Base-by-base conservation (phyloP, 257 asterid genomes). In the Solanum chiquidenum region DNA sequence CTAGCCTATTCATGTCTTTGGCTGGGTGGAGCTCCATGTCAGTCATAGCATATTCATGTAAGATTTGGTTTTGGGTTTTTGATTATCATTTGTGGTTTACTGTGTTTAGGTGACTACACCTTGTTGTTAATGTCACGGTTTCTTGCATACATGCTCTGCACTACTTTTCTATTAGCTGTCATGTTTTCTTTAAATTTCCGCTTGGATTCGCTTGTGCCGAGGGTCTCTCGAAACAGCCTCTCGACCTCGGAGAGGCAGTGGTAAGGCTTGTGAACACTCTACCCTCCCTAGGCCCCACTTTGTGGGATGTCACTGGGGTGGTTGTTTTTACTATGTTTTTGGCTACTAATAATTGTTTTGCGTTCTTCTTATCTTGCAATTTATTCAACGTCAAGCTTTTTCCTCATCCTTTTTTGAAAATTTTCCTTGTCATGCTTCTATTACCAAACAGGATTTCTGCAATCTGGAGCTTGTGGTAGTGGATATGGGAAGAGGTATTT, bases 401-500 rank as follows among this genome's bases (percentile, higher is more conserved):
- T 84, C 80, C 88, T 87, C 85, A 88, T 87, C 73, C 82, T 40
- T 34, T 49, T 72, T 40, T 18, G 86, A 74, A 29, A 35, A 29
- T 60, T 76, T 91, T 75, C 38, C 44, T 34, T 88, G 84, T 86
- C 88, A 72, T 90, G 83, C 86, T 82, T 82, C 69, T 25, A 49
- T 82, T 82, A 29, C 29, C 31, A 31, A 82, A 80, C 96, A 97
- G 99, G 98, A 92, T 64, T 35, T 85, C 89, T 95, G 93, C 92
- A 91, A 84, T 87, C 89, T 97, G 93, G 99, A 97, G 89, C 87
- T 97, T 72, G 90, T 93, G 40, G 94, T 94, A 23, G 90, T 87
- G 49, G 98, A 97, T 90, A 91, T 90, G 72, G 99, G 94, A 86
- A 94, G 90, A 92, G 99, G 99, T 97, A 93, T 86, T 58, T 74